These are phyloP conservation scores for Macrolepiota albuminosa DNA, from an alignment of 768 basidiomycete genomes.

Conservation along the genomic window DNA sequence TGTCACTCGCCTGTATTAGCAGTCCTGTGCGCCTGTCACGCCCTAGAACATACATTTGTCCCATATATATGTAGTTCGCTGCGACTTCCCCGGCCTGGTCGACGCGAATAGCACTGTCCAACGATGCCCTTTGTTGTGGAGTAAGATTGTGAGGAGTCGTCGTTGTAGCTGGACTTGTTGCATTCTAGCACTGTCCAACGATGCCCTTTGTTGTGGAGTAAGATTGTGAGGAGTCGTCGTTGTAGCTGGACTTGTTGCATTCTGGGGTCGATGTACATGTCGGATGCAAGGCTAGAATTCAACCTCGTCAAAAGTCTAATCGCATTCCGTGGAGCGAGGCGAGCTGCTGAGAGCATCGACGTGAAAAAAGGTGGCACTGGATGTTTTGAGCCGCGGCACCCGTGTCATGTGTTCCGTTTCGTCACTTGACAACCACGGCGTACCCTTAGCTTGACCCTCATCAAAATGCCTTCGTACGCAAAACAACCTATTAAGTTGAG, in stretches of 20 bases:
- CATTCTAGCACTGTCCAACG: conserved; percentile 50
- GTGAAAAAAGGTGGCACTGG: neutral
- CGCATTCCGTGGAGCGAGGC: conserved; percentile 1
- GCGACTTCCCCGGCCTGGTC: conserved; percentile 96
- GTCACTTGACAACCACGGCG: conserved; percentile 3
- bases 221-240: conserved; percentile 54
- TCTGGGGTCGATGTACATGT: conserved; percentile 40
- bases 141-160: conserved; percentile 56
- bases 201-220: conserved; percentile 39
- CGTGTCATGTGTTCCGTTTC: conserved; percentile 10
- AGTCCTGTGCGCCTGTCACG: conserved; percentile 49
- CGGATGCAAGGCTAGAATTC: conserved; percentile 30
- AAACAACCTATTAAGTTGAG: neutral
- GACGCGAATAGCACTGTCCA: conserved; percentile 76
- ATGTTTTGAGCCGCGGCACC: neutral
- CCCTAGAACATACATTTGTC: conserved; percentile 75
- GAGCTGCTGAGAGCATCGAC: conserved; percentile 9
- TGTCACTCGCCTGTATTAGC: conserved; percentile 65
- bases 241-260: conserved; percentile 33
- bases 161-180: conserved; percentile 35
- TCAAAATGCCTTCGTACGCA: conserved; percentile 38
- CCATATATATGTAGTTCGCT: conserved; percentile 93
- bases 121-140: conserved; percentile 37
- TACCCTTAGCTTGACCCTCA: neutral
- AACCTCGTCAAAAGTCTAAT: neutral